phyloP scores from a whole-genome alignment of 805 yeast genomes.

The Candida tammaniensis region DNA sequence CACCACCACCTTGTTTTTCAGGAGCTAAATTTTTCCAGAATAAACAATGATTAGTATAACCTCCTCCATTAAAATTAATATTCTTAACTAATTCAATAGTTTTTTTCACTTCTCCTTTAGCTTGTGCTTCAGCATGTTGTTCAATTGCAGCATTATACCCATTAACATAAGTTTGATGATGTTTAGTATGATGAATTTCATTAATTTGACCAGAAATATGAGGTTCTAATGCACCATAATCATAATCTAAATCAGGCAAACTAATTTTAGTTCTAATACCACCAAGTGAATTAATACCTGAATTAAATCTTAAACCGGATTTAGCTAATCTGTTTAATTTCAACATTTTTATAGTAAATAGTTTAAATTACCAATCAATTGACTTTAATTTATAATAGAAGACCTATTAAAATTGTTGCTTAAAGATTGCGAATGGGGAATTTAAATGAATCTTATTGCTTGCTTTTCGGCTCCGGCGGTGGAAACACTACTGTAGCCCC shows the following conservation, averaged over 20 bases:
- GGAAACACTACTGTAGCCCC: too few relatives aligned
- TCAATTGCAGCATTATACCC: slow-evolving; percentile 46
- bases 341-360: too few relatives aligned
- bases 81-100: slow-evolving; percentile 43
- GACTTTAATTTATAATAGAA: too few relatives aligned
- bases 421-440: too few relatives aligned
- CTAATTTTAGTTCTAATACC: slow-evolving; percentile 28
- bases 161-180: slow-evolving; percentile 49
- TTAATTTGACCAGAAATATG: slow-evolving; percentile 45
- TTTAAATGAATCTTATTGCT: too few relatives aligned
- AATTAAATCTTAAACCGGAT: background rate
- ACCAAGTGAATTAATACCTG: slow-evolving; percentile 1
- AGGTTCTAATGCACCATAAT: slow-evolving; percentile 47
- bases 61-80: slow-evolving; percentile 52
- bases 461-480: too few relatives aligned
- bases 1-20: slow-evolving; percentile 53
- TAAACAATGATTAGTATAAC: slow-evolving; percentile 48
- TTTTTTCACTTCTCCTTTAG: slow-evolving; percentile 26
- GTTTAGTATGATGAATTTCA: slow-evolving; percentile 48
- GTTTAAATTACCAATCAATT: too few relatives aligned
- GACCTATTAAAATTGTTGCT: too few relatives aligned
- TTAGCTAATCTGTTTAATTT: slow-evolving; percentile 1
- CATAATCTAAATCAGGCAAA: slow-evolving; percentile 47
- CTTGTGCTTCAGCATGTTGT: slow-evolving; percentile 22
- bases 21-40: slow-evolving; percentile 53